Conservation (phyloP, 1,284 basidiomycete genomes). For the Boletus mariae region DNA sequence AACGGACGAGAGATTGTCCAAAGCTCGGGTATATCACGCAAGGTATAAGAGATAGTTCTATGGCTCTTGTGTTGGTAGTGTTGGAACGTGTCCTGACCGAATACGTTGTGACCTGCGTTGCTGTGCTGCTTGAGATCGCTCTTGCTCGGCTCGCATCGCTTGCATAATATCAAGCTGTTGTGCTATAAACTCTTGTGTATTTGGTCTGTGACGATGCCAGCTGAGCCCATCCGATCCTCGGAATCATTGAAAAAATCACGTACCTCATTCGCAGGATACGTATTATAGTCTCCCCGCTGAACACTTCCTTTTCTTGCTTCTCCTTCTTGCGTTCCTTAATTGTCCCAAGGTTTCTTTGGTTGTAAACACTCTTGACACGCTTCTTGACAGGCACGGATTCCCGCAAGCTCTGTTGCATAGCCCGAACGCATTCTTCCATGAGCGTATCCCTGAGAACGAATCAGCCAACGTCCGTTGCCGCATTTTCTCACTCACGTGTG, state of each 20-base stretch:
- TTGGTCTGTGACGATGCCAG: constrained; percentile 40
- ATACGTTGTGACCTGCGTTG: constrained; percentile 48
- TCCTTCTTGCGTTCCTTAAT: constrained; percentile 94
- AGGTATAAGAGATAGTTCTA: constrained; percentile 23
- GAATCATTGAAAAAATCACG: constrained; percentile 23
- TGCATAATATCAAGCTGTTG: constrained; percentile 81
- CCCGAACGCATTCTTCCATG: constrained; percentile 95
- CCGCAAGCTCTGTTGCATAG: constrained; percentile 82
- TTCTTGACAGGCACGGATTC: constrained; percentile 76
- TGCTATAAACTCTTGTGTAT: constrained; percentile 84
- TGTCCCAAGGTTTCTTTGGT: constrained; percentile 90
- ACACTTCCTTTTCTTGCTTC: constrained; percentile 71
- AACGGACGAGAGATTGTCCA: background rate
- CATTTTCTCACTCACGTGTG: constrained; percentile 56
- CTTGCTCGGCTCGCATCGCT: constrained; percentile 72
- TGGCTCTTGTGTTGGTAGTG: constrained; percentile 24
- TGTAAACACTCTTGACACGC: constrained; percentile 87
- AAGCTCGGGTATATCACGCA: constrained; percentile 26
- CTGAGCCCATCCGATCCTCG: constrained; percentile 2
- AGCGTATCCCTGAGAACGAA: constrained; percentile 64
- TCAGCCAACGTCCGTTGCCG: constrained; percentile 7
- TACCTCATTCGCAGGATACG: constrained; percentile 91
- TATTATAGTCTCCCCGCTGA: constrained; percentile 83
- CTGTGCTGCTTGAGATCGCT: constrained; percentile 55
- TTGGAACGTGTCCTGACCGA: constrained; percentile 28